Percentiles rank a stretch among this genome's conserved stretches.
phyloP scores from a whole-genome alignment of 768 basidiomycete genomes.

The Calocybe indica region DNA sequence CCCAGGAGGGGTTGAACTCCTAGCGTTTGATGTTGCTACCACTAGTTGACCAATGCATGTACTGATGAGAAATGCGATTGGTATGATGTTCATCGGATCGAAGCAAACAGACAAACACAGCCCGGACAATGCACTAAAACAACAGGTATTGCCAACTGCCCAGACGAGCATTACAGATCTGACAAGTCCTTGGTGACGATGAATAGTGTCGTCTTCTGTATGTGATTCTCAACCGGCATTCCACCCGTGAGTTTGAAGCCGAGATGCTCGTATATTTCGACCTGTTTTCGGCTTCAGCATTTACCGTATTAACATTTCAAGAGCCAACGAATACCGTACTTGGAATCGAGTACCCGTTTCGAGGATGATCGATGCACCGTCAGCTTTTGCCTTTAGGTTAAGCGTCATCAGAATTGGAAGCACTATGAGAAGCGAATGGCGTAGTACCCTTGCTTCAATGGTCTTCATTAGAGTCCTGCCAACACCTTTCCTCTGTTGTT shows the following conservation, averaged over 20 bases:
- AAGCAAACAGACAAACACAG: no score
- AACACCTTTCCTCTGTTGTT: conserved; percentile 2
- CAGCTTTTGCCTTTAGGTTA: conserved; percentile 10
- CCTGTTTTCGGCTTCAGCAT: conserved; percentile 10
- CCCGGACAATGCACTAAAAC: no score
- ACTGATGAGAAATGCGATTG: no score
- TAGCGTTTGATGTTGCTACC: no score
- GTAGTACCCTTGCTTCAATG: conserved; percentile 14
- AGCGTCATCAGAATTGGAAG: not conserved
- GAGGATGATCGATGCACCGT: conserved; percentile 12
- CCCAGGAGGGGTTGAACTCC: no score
- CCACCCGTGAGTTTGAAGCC: conserved; percentile 13
- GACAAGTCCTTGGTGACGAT: not conserved
- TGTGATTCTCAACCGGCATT: conserved; percentile 11
- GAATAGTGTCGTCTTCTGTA: conserved; percentile 9
- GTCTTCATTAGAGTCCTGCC: conserved; percentile 14
- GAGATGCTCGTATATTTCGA: conserved; percentile 10
- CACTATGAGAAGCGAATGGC: not conserved
- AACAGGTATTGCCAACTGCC: no score
- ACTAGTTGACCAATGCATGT: no score
- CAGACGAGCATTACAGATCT: no score
- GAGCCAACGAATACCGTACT: conserved; percentile 10
- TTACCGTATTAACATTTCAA: conserved; percentile 12
- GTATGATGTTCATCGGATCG: no score
- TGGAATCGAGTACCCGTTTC: conserved; percentile 23